A percentile compares a stretch with the other conserved stretches of the same genome.
phyloP scores from a whole-genome alignment of 2,329 filamentous ascomycete species.

The Botrytis squamosa region DNA sequence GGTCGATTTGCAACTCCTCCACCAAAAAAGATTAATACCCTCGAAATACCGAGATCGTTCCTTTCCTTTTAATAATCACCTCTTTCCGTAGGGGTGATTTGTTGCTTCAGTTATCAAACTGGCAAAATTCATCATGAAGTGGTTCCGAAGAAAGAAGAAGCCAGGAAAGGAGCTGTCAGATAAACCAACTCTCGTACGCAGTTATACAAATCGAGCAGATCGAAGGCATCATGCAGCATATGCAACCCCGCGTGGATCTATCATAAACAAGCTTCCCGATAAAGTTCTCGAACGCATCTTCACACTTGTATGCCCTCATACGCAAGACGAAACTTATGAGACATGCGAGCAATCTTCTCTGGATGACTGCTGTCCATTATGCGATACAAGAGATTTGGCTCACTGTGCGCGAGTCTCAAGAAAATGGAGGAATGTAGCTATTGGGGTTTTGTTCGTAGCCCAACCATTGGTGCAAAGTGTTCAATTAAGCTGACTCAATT shows the following conservation, averaged over 20 bases:
- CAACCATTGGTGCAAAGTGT: background rate
- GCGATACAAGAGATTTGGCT: constrained; percentile 84
- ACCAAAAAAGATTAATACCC: background rate
- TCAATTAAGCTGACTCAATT: constrained; percentile 17
- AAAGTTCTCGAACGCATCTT: constrained; percentile 77
- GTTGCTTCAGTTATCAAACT: constrained; percentile 3
- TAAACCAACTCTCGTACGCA: constrained; percentile 12
- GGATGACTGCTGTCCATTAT: constrained; percentile 86
- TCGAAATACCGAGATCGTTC: background rate
- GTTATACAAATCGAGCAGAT: constrained; percentile 11
- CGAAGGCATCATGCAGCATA: constrained; percentile 15
- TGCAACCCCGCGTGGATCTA: constrained; percentile 22
- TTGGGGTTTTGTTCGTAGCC: constrained; percentile 59
- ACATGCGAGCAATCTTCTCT: constrained; percentile 77
- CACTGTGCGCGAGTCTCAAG: constrained; percentile 74
- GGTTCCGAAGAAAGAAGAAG: constrained; percentile 23
- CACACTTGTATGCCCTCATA: constrained; percentile 78
- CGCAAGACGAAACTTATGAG: constrained; percentile 72
- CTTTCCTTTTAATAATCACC: constrained; percentile 5
- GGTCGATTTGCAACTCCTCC: background rate
- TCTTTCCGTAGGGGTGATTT: constrained; percentile 11
- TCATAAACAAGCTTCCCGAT: constrained; percentile 54
- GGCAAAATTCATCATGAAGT: constrained; percentile 21
- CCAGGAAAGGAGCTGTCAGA: background rate
- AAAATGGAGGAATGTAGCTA: constrained; percentile 61